Evolutionary conservation across 139 green algal genomes (phyloP).

Genomic region (Chlamydomonas sphaeroides): DNA sequence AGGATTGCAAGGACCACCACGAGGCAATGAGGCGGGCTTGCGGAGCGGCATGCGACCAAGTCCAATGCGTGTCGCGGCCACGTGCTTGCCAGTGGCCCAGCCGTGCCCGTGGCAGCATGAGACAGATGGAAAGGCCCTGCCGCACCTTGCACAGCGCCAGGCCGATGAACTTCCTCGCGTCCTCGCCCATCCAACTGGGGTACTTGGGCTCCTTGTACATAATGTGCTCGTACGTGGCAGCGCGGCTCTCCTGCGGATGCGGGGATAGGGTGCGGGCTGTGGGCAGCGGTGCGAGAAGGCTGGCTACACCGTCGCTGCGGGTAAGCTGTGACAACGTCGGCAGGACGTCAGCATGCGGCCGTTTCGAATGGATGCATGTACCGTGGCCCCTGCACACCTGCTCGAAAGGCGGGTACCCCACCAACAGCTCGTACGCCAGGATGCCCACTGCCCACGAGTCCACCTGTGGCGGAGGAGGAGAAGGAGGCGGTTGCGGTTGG

Average conservation of each 20-base stretch:
- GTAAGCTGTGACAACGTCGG: too few species aligned
- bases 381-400: background rate
- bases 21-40: too few species aligned
- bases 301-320: too few species aligned
- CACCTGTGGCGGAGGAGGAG: slow-evolving; percentile 37
- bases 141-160: slow-evolving; percentile 72
- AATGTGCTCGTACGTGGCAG: slow-evolving; percentile 73
- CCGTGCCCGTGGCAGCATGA: background rate
- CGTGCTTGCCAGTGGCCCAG: background rate
- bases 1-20: too few species aligned
- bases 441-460: slow-evolving; percentile 67
- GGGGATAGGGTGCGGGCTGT: too few species aligned
- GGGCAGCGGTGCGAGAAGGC: too few species aligned
- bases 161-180: slow-evolving; percentile 65
- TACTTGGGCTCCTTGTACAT: slow-evolving; percentile 71
- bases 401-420: slow-evolving; percentile 70
- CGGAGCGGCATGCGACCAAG: too few species aligned
- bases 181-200: slow-evolving; percentile 51
- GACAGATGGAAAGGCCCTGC: too few species aligned
- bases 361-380: too few species aligned
- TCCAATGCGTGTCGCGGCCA: too few species aligned
- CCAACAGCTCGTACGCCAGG: slow-evolving; percentile 67
- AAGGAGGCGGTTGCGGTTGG: too few species aligned
- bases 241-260: slow-evolving; percentile 45
- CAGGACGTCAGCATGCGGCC: too few species aligned